A percentile compares a stretch with the other conserved stretches of the same genome.
These are phyloP conservation scores for Chenopodium suecicum DNA, from an alignment of 148 eudicot genomes.

Conservation along the genomic window DNA sequence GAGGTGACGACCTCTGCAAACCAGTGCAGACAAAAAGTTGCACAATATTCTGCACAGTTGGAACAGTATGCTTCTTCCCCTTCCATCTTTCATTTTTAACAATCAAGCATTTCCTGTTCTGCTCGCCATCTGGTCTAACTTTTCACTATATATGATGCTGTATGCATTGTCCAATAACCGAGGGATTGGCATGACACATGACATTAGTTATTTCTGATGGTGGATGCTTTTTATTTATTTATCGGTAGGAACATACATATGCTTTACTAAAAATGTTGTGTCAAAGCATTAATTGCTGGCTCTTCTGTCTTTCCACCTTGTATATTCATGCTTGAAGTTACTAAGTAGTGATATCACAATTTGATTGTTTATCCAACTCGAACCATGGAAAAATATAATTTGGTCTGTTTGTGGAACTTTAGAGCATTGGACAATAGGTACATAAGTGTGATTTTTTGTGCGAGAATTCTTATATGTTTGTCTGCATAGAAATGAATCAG, in stretches of 20 bases:
- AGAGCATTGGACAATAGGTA: neutral
- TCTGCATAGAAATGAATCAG: neutral
- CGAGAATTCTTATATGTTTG: neutral
- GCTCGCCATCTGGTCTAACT: neutral
- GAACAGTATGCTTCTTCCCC: conserved; percentile 52
- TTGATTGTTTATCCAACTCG: neutral
- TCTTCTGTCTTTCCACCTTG: neutral
- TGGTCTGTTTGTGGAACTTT: neutral
- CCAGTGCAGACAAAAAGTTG: conserved; percentile 78
- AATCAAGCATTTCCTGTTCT: neutral
- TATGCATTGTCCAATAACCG: neutral
- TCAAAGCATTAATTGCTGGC: neutral
- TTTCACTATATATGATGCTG: neutral
- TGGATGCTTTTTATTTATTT: neutral
- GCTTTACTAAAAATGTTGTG: neutral
- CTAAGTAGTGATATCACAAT: neutral
- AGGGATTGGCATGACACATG: neutral
- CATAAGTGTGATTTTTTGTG: neutral
- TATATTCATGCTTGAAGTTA: neutral
- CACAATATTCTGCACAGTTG: conserved; percentile 72
- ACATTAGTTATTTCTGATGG: neutral
- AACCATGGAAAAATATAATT: neutral
- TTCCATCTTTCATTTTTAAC: neutral
- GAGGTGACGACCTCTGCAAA: conserved; percentile 70
- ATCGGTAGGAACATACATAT: neutral